Evolutionary conservation across 75 land plant species (phyloP).

Genomic region (Chamaecyparis obtusa): DNA sequence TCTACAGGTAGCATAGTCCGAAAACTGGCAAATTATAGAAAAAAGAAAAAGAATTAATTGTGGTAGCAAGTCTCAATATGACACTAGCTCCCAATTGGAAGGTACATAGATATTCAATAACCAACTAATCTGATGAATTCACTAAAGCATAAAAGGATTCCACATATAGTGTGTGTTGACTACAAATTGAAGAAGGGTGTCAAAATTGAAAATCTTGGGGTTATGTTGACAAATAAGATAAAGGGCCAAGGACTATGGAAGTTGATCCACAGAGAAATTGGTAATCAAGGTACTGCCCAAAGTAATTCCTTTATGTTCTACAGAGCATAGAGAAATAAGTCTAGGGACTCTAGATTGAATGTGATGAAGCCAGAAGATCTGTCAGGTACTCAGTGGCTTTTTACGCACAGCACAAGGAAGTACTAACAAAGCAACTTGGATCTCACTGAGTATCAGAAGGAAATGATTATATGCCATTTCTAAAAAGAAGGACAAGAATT

Average conservation of each 20-base stretch:
- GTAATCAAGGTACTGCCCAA: neutral
- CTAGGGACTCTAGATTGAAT: neutral
- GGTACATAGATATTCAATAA: neutral
- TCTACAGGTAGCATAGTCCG: neutral
- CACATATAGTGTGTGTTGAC: neutral
- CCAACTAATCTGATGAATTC: neutral
- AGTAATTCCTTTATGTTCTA: neutral
- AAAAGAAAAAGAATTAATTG: neutral
- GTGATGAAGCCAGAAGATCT: neutral
- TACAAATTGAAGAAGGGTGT: too few species aligned
- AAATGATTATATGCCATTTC: neutral
- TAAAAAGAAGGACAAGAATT: neutral
- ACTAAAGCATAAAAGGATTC: neutral
- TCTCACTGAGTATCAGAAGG: neutral
- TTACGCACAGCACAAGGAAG: neutral
- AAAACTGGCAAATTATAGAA: neutral
- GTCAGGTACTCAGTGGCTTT: neutral
- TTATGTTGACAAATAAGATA: neutral
- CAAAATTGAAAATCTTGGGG: too few species aligned
- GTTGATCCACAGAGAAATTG: neutral
- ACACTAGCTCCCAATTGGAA: neutral
- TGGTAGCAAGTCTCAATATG: neutral
- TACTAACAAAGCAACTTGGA: neutral
- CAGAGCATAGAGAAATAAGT: neutral
- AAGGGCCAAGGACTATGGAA: neutral